phyloP scores from a whole-genome alignment of 805 yeast genomes.

The Pichia sporocuriosa region DNA sequence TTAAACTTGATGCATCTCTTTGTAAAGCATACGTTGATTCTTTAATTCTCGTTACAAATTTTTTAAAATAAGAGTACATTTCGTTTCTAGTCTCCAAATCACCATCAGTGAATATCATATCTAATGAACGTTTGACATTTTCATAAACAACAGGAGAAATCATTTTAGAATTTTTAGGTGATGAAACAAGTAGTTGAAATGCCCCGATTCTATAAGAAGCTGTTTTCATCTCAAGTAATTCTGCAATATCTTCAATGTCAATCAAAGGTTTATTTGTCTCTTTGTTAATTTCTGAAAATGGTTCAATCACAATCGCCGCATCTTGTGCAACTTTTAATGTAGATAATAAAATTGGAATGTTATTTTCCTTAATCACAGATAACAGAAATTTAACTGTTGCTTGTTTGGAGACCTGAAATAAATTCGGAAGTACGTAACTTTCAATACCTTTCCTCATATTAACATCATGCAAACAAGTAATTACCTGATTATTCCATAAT shows the following conservation, averaged over 20 bases:
- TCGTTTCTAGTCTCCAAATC: constrained; percentile 64
- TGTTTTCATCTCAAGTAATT: constrained; percentile 41
- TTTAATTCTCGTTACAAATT: constrained; percentile 56
- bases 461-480: constrained; percentile 29
- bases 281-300: constrained; percentile 36
- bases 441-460: constrained; percentile 42
- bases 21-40: constrained; percentile 58
- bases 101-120: constrained; percentile 52
- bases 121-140: constrained; percentile 38
- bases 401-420: constrained; percentile 47
- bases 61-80: constrained; percentile 53
- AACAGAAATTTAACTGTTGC: constrained; percentile 30
- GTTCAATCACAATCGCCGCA: constrained; percentile 44
- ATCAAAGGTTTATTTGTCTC: constrained; percentile 17
- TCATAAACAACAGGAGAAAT: constrained; percentile 41
- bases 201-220: constrained; percentile 41
- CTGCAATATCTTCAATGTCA: constrained; percentile 26
- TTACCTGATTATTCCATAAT: constrained; percentile 42
- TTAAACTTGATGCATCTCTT: constrained; percentile 43
- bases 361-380: constrained; percentile 14
- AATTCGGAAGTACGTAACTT: constrained; percentile 52
- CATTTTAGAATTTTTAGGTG: constrained; percentile 55
- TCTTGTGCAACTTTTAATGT: constrained; percentile 61
- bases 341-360: constrained; percentile 41
- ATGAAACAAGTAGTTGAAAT: constrained; percentile 52